Base-by-base conservation (phyloP, 768 basidiomycete genomes). In the Russula dissimulans region DNA sequence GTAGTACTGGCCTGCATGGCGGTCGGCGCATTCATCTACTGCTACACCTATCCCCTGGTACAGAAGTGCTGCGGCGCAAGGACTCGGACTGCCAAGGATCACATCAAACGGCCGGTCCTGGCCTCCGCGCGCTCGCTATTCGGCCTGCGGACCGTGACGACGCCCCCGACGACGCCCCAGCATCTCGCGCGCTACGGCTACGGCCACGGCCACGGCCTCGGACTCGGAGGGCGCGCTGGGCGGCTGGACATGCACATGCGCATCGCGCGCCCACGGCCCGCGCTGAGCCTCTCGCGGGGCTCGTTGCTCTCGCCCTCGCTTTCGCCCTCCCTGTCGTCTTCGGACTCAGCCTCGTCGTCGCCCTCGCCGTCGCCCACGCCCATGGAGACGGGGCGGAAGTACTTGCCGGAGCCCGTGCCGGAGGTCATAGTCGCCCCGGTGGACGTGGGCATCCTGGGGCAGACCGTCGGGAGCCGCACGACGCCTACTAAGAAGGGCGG, bases 41-140 rank as follows among this genome's bases (percentile, higher is more conserved):
- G 61, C 50, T 65, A 63, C 57, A 9, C 59, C 50, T 59, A 62
- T 32, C 64, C 64, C 15, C 18, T 49, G 14, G 11, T 62, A 44
- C 34, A 12, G 17, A 43, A 46, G 31, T 31, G 31, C 45, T n/a
- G 5, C 2, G n/a, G 18, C 6, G 29, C 31, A n/a, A 36, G 48
- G 43, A 41, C 52, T 3, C 22, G 48, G 43, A 41, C 52, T 3
- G 32, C 39, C 10, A 15, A 48, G 26, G 26, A 2, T 4, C 38
- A 10, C 34, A 17, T 38, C 60, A 52, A 55, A 38, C 41, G 17
- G n/a, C 22, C 54, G 0, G 15, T 45, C 34, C 32, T 57, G 32
- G 41, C 41, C 15, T 54, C 51, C 31, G 32, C 41, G 31, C 55
- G 61, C 11, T 51, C 61, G 52, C n/a, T 58, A 3, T 55, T 54